Percentiles rank a stretch among this genome's conserved stretches.
phyloP scores from a whole-genome alignment of 2,329 filamentous ascomycete genomes.

The Neonectria magnoliae region DNA sequence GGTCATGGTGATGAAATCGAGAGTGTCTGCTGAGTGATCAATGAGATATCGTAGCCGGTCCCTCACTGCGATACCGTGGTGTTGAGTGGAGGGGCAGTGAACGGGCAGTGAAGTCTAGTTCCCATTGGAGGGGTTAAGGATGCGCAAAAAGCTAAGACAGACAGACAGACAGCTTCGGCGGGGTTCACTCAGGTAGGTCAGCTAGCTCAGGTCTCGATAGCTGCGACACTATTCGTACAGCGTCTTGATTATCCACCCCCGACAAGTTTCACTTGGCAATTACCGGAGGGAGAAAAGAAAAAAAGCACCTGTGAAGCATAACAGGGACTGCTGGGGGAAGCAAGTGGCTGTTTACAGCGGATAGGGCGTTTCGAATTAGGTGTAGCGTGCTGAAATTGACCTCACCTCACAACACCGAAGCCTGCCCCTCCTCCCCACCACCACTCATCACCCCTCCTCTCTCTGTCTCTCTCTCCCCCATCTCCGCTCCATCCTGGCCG shows the following conservation, averaged over 20 bases:
- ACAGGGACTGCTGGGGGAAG: not conserved
- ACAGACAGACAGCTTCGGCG: not conserved
- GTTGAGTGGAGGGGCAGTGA: not conserved
- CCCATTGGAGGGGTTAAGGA: not conserved
- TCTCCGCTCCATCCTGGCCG: not conserved
- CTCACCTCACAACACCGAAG: not conserved
- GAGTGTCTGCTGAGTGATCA: conserved; percentile 15
- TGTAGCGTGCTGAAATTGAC: not conserved
- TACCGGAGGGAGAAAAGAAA: not conserved
- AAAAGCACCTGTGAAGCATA: too few species aligned
- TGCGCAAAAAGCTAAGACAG: not conserved
- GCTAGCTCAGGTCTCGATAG: not conserved
- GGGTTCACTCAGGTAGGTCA: not conserved
- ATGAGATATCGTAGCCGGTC: not conserved
- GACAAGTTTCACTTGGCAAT: conserved; percentile 3
- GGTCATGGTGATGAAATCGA: conserved; percentile 16
- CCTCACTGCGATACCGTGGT: too few species aligned
- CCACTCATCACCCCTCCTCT: not conserved
- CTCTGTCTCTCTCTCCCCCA: too few species aligned
- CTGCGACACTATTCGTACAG: not conserved
- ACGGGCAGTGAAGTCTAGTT: not conserved
- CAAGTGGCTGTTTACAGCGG: not conserved
- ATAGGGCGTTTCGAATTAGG: not conserved
- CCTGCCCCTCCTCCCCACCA: not conserved
- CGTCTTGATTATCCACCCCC: not conserved